Evolutionary conservation across 2,329 filamentous ascomycete genomes (phyloP).

Genomic region (Penicillium sclerotiorum): DNA sequence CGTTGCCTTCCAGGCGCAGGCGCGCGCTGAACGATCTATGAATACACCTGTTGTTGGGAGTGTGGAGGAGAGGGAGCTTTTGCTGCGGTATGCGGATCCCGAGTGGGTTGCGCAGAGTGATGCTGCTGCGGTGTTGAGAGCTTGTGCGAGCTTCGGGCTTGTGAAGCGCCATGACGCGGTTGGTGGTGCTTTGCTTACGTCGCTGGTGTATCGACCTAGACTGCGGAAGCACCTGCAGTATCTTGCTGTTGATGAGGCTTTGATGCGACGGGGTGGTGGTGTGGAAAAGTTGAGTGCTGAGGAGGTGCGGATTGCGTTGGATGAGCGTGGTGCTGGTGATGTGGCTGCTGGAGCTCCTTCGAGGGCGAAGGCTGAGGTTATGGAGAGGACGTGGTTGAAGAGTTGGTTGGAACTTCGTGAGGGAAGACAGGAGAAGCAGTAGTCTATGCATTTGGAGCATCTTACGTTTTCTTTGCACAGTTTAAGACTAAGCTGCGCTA

Average conservation of each 20-base stretch:
- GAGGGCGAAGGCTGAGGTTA: conserved; percentile 29
- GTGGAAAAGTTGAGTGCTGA: conserved; percentile 59
- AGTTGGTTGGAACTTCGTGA: conserved; percentile 36
- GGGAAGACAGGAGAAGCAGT: neutral
- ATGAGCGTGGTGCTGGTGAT: conserved; percentile 63
- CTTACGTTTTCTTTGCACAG: no score
- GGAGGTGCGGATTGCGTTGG: conserved; percentile 71
- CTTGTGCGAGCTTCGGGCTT: conserved; percentile 39
- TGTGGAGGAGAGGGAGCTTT: conserved; percentile 33
- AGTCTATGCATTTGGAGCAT: no score
- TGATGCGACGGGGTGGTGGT: conserved; percentile 68
- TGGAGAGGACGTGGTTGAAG: conserved; percentile 41
- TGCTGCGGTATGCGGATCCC: conserved; percentile 28
- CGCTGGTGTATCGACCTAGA: conserved; percentile 55
- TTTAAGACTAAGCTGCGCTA: no score
- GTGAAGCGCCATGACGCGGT: conserved; percentile 45
- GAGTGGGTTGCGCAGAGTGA: conserved; percentile 24
- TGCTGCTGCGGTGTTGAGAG: conserved; percentile 31
- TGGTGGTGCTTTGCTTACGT: conserved; percentile 33
- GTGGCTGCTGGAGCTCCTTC: conserved; percentile 21
- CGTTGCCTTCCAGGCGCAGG: conserved; percentile 28
- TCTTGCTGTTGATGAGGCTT: conserved; percentile 69
- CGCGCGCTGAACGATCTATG: neutral
- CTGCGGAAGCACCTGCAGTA: conserved; percentile 62
- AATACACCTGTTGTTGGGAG: neutral